phyloP scores from a whole-genome alignment of 2,329 filamentous ascomycete genomes.

The Coniochaeta sp. region DNA sequence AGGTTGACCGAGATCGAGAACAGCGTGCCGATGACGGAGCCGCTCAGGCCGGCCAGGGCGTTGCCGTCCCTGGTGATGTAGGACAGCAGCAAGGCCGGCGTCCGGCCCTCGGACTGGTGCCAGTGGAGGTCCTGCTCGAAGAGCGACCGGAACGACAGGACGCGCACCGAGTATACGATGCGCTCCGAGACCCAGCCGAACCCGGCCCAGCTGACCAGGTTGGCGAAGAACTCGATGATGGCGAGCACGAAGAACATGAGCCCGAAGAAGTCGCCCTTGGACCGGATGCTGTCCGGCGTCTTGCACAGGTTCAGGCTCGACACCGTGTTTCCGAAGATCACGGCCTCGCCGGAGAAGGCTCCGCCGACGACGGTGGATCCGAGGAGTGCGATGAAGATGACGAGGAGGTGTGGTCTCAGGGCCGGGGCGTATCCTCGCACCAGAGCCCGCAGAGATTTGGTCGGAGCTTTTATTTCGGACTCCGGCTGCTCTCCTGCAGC shows the following conservation, averaged over 20 bases:
- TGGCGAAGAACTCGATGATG: slow-evolving; percentile 52
- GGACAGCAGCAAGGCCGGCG: slow-evolving; percentile 54
- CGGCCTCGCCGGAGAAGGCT: slow-evolving; percentile 48
- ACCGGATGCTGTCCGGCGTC: slow-evolving; percentile 36
- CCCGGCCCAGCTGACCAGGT: slow-evolving; percentile 45
- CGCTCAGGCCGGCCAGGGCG: slow-evolving; percentile 60
- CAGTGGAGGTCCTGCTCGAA: slow-evolving; percentile 52
- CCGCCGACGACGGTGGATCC: slow-evolving; percentile 46
- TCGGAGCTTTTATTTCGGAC: slow-evolving; percentile 6
- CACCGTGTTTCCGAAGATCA: slow-evolving; percentile 57
- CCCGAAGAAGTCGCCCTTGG: slow-evolving; percentile 44
- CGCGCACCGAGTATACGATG: slow-evolving; percentile 46
- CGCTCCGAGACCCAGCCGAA: slow-evolving; percentile 53
- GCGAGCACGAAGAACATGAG: slow-evolving; percentile 55
- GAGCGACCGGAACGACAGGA: slow-evolving; percentile 48
- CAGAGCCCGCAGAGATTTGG: slow-evolving; percentile 13
- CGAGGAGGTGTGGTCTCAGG: slow-evolving; percentile 25
- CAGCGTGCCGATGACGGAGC: slow-evolving; percentile 64
- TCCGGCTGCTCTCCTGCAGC: slow-evolving; percentile 2
- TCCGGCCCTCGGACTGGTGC: slow-evolving; percentile 60
- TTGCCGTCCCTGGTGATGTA: slow-evolving; percentile 65
- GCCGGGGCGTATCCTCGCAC: slow-evolving; percentile 12
- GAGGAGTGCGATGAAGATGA: slow-evolving; percentile 38
- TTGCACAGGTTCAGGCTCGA: slow-evolving; percentile 45
- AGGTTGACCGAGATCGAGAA: slow-evolving; percentile 64